A percentile compares a stretch with the other conserved stretches of the same genome.
Conservation (phyloP, 768 basidiomycete species). For the Panaeolus cyanescens region DNA sequence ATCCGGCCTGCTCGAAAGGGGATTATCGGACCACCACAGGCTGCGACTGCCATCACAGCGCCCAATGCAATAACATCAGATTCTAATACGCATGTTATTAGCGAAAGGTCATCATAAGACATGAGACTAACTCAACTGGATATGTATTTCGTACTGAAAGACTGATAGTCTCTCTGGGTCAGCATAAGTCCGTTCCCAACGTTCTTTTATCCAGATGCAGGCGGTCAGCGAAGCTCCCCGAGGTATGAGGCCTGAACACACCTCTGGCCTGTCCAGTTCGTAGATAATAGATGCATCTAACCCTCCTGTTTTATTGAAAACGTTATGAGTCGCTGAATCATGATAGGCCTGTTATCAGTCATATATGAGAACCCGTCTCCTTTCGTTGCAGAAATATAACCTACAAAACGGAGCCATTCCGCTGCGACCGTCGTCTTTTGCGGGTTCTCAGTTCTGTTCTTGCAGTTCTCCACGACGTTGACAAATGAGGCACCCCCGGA, state of each 20-base stretch:
- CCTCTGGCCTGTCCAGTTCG: slow-evolving; percentile 43
- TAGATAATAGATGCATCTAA: slow-evolving; percentile 53
- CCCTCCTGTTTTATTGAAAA: slow-evolving; percentile 46
- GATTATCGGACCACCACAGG: slow-evolving; percentile 48
- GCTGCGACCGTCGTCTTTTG: slow-evolving; percentile 29
- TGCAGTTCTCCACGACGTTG: slow-evolving; percentile 31
- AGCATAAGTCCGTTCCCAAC: slow-evolving; percentile 47
- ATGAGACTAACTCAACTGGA: slow-evolving; percentile 33
- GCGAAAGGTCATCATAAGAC: neutral
- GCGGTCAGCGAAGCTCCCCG: neutral
- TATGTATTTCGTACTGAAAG: slow-evolving; percentile 44
- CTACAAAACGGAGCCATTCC: slow-evolving; percentile 38
- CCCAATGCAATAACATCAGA: slow-evolving; percentile 46
- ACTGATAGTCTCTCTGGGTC: slow-evolving; percentile 41
- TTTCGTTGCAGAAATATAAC: slow-evolving; percentile 6
- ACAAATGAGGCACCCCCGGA: slow-evolving; percentile 31
- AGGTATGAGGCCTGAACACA: too few relatives aligned
- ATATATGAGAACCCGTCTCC: neutral
- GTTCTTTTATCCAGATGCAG: slow-evolving; percentile 34
- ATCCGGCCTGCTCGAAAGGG: slow-evolving; percentile 44
- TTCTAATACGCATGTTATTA: slow-evolving; percentile 26
- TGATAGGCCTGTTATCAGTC: slow-evolving; percentile 43
- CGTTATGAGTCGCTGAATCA: slow-evolving; percentile 49
- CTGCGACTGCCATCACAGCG: slow-evolving; percentile 35
- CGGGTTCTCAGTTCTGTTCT: slow-evolving; percentile 26